Base-by-base conservation (phyloP, 805 yeast species). In the Metschnikowia anglica region DNA sequence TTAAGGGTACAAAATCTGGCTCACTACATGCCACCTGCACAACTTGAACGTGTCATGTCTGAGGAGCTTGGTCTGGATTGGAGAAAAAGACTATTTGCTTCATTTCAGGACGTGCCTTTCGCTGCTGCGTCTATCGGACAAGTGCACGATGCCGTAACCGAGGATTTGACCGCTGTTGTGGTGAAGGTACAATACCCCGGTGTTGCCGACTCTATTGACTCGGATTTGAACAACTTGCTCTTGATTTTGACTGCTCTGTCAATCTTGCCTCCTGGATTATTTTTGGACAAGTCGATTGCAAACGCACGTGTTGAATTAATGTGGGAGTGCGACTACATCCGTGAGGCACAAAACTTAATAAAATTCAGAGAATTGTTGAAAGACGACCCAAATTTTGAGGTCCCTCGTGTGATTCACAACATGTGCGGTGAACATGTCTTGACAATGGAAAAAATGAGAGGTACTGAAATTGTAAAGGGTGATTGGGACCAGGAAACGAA, bases 111-210 rank as follows among this genome's bases (percentile, higher is more conserved):
- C 51, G 73, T 84, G 17, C 99, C 99, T 4, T 79, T 93, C 43
- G 98, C 98, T 0, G 97, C 99, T 2, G 96, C 99, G 0, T 88
- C 97, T 4, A 93, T 93, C 51, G 97, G 98, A 2, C 98, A 93
- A 65, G 98, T 93, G 5, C 99, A 93, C 63, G 75, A 72, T 27
- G 99, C 96, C 1, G 80, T 77, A 16, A 71, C 88, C 12, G 76
- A 71, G 36, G 81, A 77, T 42, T 77, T 81, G 29, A 80, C 80
- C 18, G 78, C 79, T 28, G 97, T 90, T 16, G 99, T 95, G 9
- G 95, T 91, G 9, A 93, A 93, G 60, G 90, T 91, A 6, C 99
- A 93, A 64, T 93, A 93, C 56, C 99, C 99, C 0, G 99, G 99
- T 7, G 98, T 93, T 10, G 93, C 85, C 16, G 82, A 85, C 50